Evolutionary conservation across 2,329 filamentous ascomycete species (phyloP).

Genomic region (Hypoxylon sp.): DNA sequence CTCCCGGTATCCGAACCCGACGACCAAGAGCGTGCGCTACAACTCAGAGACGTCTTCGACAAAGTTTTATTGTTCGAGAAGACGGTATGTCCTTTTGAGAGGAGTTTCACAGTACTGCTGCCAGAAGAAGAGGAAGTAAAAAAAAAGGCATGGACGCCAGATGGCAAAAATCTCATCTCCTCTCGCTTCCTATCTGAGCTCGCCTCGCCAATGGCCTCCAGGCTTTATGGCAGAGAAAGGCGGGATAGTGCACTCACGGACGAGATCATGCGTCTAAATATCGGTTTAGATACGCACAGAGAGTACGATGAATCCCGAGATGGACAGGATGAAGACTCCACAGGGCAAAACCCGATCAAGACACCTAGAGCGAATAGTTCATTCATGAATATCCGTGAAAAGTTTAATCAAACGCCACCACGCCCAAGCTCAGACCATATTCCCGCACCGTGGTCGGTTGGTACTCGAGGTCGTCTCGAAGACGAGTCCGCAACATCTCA

Average conservation of each 20-base stretch:
- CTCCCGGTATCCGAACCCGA: slow-evolving; percentile 74
- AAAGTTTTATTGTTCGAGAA: slow-evolving; percentile 87
- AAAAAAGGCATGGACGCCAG: slow-evolving; percentile 77
- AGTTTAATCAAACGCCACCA: not conserved
- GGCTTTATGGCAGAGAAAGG: slow-evolving; percentile 39
- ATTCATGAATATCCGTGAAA: slow-evolving; percentile 2
- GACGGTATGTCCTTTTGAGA: slow-evolving; percentile 86
- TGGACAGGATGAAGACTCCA: not conserved
- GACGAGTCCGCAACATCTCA: not conserved
- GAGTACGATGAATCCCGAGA: slow-evolving; percentile 1
- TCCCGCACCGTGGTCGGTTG: not conserved
- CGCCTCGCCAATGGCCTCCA: slow-evolving; percentile 39
- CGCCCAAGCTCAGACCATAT: not conserved
- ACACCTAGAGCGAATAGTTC: not conserved
- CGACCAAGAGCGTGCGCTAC: slow-evolving; percentile 71
- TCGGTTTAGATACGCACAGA: slow-evolving; percentile 6
- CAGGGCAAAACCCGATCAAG: not conserved
- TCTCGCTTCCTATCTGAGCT: slow-evolving; percentile 52
- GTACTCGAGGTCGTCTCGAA: not conserved
- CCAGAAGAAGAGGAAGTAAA: slow-evolving; percentile 74
- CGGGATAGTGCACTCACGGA: slow-evolving; percentile 32
- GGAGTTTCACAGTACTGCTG: slow-evolving; percentile 79
- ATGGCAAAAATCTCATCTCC: slow-evolving; percentile 54
- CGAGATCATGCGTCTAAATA: slow-evolving; percentile 14
- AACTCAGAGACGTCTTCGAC: slow-evolving; percentile 76